Percentiles rank a stretch among this genome's conserved stretches.
Conservation (phyloP, 2,329 filamentous ascomycete genomes). For the Arthrobotrys iridis region DNA sequence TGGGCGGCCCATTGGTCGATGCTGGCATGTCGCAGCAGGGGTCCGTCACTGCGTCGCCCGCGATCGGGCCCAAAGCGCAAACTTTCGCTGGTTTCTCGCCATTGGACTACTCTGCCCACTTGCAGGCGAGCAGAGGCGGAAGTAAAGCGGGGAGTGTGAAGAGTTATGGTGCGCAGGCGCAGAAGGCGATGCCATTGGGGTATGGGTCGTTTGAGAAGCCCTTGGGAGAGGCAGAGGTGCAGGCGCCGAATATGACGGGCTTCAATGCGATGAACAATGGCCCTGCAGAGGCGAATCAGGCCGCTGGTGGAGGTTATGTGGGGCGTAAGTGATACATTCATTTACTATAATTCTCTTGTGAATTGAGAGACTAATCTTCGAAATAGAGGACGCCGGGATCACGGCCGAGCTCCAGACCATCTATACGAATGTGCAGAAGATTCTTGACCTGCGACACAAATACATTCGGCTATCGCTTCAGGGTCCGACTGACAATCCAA, state of each 20-base stretch:
- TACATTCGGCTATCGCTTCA: slow-evolving; percentile 90
- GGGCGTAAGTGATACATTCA: slow-evolving; percentile 51
- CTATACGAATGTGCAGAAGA: slow-evolving; percentile 87
- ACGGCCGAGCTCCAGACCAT: slow-evolving; percentile 85
- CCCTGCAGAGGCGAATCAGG: neutral
- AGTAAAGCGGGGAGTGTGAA: slow-evolving; percentile 61
- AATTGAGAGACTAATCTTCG: neutral
- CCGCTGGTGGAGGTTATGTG: slow-evolving; percentile 48
- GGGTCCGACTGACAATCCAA: slow-evolving; percentile 83
- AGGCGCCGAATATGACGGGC: slow-evolving; percentile 56
- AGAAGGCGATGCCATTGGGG: slow-evolving; percentile 59
- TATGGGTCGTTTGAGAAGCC: slow-evolving; percentile 59
- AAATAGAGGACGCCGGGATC: slow-evolving; percentile 76
- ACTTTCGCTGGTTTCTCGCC: slow-evolving; percentile 60
- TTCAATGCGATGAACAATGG: slow-evolving; percentile 58
- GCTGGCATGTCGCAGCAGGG: slow-evolving; percentile 20
- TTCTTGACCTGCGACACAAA: slow-evolving; percentile 86
- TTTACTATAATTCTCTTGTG: neutral
- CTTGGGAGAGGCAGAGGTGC: slow-evolving; percentile 55
- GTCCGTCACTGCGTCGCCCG: slow-evolving; percentile 36
- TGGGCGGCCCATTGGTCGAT: slow-evolving; percentile 59
- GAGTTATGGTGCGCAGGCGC: slow-evolving; percentile 60
- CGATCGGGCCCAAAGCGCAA: slow-evolving; percentile 63
- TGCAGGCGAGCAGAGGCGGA: slow-evolving; percentile 55
- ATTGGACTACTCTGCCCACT: slow-evolving; percentile 55